Conservation (phyloP, 192 early-diverging fungal genomes). For the Linnemannia schmuckeri region DNA sequence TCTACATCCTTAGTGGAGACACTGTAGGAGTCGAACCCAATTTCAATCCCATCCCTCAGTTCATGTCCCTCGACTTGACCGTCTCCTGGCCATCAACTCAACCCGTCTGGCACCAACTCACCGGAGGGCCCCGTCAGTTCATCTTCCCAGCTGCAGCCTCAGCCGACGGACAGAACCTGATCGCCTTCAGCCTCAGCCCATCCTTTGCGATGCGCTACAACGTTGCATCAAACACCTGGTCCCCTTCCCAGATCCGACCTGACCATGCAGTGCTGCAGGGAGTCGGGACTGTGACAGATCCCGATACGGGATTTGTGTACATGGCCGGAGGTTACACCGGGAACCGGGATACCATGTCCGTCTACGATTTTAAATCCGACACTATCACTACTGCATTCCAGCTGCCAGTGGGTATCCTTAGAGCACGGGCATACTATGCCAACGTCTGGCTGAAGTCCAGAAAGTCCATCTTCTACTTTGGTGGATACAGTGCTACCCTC, state of each 20-base stretch:
- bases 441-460: conserved; percentile 8
- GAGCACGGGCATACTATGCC: conserved; percentile 30
- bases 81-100: conserved; percentile 17
- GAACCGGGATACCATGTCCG: conserved; percentile 17
- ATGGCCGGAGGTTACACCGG: conserved; percentile 36
- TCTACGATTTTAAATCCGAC: conserved; percentile 30
- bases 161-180: conserved; percentile 25
- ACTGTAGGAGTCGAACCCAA: background rate
- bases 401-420: background rate
- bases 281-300: conserved; percentile 40
- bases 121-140: conserved; percentile 8
- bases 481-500: conserved; percentile 27
- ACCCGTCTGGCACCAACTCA: conserved; percentile 29
- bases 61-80: conserved; percentile 33
- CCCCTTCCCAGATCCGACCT: background rate
- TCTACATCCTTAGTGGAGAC: conserved; percentile 23
- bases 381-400: background rate
- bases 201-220: conserved; percentile 22
- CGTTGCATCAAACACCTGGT: conserved; percentile 16
- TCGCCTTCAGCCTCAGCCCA: conserved; percentile 20
- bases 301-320: conserved; percentile 27
- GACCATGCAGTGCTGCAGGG: conserved; percentile 8
- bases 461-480: conserved; percentile 25
- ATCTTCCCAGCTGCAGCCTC: conserved; percentile 28
- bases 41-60: background rate